Evolutionary conservation across 2,329 filamentous ascomycete species (phyloP), one percentile per base, ranked within the genome.

Genomic region (Dothidotthia symphoricarpi): DNA sequence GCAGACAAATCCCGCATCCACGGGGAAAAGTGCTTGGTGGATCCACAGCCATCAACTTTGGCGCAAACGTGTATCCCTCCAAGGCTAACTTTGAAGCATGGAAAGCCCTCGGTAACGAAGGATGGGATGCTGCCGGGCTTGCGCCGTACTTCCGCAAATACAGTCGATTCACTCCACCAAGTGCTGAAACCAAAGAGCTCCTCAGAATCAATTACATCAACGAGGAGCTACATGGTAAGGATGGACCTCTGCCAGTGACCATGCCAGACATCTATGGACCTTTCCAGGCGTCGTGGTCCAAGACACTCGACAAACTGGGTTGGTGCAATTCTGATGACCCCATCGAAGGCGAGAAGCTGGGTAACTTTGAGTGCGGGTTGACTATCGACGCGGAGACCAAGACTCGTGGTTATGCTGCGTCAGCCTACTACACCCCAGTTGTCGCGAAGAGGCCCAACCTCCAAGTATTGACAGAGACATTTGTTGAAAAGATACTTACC

Each of bases 381-480:
- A 41, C 47, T 7, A 28, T 44, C 7, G 31, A 49, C 17, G 3
- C 40, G 10, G 16, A 32, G 10, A 51, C 41, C 2, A 39, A 49
- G 33, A 39, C 28, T 11, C 29, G 49, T 11, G 41, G 41, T 3
- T 45, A 38, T 4, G 39, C 45, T 6, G 45, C 48, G 19, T 49
- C 47, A 4, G 47, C 49, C 4, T 55, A 48, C 24, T 37, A 52
- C 8, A 25, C 30, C 11, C 39, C 41, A 4, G 46, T 27, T 1
- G 15, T 46, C 16, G 34, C 46, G 19, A 16, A 41, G n/a, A 35
- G 32, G 19, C 9, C 24, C 13, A 52, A 52, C 24, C 16, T 53
- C 11, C 17, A 48, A 9, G 38, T 50, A 3, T 39, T 88, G 31
- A 89, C 89, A 52, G 82, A 85, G 0, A 85, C 85, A 13, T 69